Percentiles rank a stretch among this genome's conserved stretches.
Conservation (phyloP, 805 yeast genomes). For the Wickerhamiella musiphila region DNA sequence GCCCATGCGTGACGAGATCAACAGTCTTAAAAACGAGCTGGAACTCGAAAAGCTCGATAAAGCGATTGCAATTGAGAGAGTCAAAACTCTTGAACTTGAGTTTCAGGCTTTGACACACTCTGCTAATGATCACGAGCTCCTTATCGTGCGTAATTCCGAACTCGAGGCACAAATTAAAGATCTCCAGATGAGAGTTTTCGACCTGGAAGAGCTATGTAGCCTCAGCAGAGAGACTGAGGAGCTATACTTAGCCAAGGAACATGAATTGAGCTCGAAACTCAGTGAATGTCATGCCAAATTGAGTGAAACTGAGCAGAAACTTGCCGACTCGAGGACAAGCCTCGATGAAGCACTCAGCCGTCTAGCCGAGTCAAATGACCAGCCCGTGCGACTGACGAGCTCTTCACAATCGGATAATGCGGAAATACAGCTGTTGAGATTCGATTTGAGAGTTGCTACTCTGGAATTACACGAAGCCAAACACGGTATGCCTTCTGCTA, state of each 20-base stretch:
- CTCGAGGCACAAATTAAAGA: slow-evolving; percentile 22
- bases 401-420: slow-evolving; percentile 2
- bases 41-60: slow-evolving; percentile 21
- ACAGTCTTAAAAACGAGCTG: slow-evolving; percentile 12
- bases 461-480: neutral
- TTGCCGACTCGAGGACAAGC: neutral
- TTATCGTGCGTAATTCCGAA: slow-evolving; percentile 24
- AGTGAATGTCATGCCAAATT: slow-evolving; percentile 11
- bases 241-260: slow-evolving; percentile 27
- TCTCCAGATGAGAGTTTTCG: slow-evolving; percentile 29
- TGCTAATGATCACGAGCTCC: slow-evolving; percentile 22
- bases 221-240: slow-evolving; percentile 36
- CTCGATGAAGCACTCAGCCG: neutral
- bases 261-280: slow-evolving; percentile 21
- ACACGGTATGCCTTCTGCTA: neutral
- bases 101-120: slow-evolving; percentile 12
- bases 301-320: slow-evolving; percentile 5
- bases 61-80: slow-evolving; percentile 22
- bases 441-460: neutral
- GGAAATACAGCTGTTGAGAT: slow-evolving; percentile 1
- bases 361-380: neutral
- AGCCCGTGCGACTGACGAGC: no score
- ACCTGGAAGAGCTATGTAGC: slow-evolving; percentile 35
- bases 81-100: slow-evolving; percentile 16
- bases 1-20: slow-evolving; percentile 12